Base-by-base conservation (phyloP, 2,329 filamentous ascomycete genomes). In the Microcyclospora pomicola region DNA sequence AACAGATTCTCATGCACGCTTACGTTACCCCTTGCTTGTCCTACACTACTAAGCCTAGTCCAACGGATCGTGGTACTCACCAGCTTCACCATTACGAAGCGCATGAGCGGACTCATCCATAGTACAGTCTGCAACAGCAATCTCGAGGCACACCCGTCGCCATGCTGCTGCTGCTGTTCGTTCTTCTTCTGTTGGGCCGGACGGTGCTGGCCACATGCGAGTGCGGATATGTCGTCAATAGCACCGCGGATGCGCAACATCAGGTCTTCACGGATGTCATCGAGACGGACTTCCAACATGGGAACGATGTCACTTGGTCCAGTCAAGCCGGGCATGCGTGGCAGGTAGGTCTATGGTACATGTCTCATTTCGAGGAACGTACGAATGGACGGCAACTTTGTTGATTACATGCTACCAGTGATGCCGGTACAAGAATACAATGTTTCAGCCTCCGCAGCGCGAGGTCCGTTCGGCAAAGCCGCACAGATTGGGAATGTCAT, bases 281-380 rank as follows among this genome's bases (percentile, higher is more conserved):
- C 36, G 81, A 86, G 53, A 78, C 78, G 14, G 77, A 87, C 59
- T 87, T 87, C 52, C 61, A 75, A 2, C 72, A 73, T 42, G 52
- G 73, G 29, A 48, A 60, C 9, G 56, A 69, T 50, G 34, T 50
- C 9, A 42, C 45, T 9, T 42, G 33, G 30, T 37, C 46, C 31
- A 39, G 35, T 15, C 16, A 40, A 27, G 38, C 61, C 4, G 27
- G 36, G 30, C 31, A 61, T 5, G 69, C 77, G 45, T 88, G 82
- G 82, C 54, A 62, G 19, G 19, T 24, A 24, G 19, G 19, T 24
- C 19, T 24, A 24, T 24, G 7, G 7, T 24, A 24, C 19, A 24
- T 24, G 7, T 24, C 19, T 4, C 19, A 24, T 24, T 4, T 24
- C 19, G 4, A 24, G 19, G 19, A 7, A 24, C 5, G 7, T 7